Percentiles rank a stretch among this genome's conserved stretches.
These are phyloP conservation scores for Aspergillus avenaceus DNA, from an alignment of 495 filamentous ascomycete species.

Conservation along the genomic window DNA sequence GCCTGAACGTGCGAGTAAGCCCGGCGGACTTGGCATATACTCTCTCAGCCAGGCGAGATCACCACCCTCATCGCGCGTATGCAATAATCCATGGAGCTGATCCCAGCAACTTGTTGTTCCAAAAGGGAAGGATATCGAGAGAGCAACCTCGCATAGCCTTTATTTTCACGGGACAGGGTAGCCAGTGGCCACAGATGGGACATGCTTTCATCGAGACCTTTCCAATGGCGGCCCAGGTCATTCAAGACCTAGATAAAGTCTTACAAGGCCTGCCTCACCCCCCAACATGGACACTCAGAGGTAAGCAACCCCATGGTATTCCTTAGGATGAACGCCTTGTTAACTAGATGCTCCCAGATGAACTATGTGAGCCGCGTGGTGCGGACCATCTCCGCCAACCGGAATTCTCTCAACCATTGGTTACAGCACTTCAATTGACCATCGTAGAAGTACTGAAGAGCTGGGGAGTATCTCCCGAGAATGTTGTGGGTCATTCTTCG, in stretches of 20 bases:
- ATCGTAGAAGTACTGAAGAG: conserved; percentile 40
- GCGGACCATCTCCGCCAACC: conserved; percentile 8
- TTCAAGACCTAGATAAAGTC: background rate
- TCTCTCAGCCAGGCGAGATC: too few species aligned
- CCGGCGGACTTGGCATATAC: too few species aligned
- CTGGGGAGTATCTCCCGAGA: conserved; percentile 40
- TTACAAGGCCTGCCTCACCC: background rate
- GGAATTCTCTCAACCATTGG: conserved; percentile 34
- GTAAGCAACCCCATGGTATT: too few species aligned
- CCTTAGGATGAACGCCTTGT: too few species aligned
- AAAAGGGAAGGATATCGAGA: background rate
- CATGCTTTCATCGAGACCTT: too few species aligned
- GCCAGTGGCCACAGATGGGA: conserved; percentile 11
- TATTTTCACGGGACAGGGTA: conserved; percentile 11
- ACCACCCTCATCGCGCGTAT: too few species aligned
- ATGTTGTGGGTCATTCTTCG: conserved; percentile 57
- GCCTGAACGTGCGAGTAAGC: too few species aligned
- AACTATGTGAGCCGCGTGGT: too few species aligned
- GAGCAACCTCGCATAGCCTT: conserved; percentile 8
- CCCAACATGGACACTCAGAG: background rate
- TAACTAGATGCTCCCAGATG: too few species aligned
- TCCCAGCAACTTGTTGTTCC: too few species aligned
- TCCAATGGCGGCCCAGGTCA: too few species aligned
- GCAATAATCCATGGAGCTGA: too few species aligned
- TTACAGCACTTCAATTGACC: conserved; percentile 49